Evolutionary conservation across 2,329 filamentous ascomycete genomes (phyloP).

Genomic region (Pestalotiopsis sp.): DNA sequence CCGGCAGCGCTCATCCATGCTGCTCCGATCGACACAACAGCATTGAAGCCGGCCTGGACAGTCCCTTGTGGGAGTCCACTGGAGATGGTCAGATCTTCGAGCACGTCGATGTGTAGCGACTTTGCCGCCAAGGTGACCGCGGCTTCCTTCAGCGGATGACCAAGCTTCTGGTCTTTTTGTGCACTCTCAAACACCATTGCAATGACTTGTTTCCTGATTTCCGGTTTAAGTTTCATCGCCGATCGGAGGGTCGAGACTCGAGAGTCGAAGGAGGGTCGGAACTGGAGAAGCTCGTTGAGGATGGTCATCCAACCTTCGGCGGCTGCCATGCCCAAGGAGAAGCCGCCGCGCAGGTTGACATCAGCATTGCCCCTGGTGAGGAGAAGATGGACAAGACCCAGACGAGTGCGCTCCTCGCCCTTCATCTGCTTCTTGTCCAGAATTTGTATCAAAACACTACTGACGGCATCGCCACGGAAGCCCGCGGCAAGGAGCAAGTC

Average conservation of each 20-base stretch:
- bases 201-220: background rate
- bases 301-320: background rate
- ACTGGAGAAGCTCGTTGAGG: background rate
- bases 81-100: background rate
- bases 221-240: background rate
- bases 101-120: background rate
- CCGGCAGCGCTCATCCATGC: background rate
- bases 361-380: background rate
- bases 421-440: background rate
- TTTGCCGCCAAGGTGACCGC: background rate
- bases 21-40: background rate
- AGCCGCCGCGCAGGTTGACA: background rate
- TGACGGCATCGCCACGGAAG: background rate
- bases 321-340: background rate
- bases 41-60: constrained; percentile 24
- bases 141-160: background rate
- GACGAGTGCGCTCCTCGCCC: background rate
- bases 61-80: background rate
- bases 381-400: background rate
- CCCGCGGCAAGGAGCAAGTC: background rate
- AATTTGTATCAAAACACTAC: background rate
- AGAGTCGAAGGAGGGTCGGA: background rate
- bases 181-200: background rate
- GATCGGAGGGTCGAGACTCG: background rate
- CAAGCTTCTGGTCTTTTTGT: background rate